Evolutionary conservation across 345 rosid genomes (phyloP), one percentile per base, ranked within the genome.

Genomic region (Toxicodendron radicans): DNA sequence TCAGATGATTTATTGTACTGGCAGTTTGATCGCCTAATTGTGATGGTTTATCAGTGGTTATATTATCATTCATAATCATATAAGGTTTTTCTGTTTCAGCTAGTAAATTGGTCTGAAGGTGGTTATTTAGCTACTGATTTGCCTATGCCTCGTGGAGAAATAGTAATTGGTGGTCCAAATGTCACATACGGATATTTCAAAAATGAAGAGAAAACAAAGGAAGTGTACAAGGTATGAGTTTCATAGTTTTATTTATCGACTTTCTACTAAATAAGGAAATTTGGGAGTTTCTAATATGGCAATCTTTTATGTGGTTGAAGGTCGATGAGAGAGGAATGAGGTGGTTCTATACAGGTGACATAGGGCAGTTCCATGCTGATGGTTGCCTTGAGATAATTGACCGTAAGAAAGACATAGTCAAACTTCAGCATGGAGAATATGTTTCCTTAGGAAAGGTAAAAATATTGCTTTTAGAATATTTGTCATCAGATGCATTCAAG

Each of bases 361-460:
- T 96, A 23, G 99, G 99, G 77, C 90, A 80, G 79, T 83, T 96
- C 79, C 99, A 96, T 54, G 64, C 91, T 18, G 99, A 96, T 77
- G 98, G 98, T 68, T 96, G 99, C 83, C 95, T 96, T 49, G 97
- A 96, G 92, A 96, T 96, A 68, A 83, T 92, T 80, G 98, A 96
- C 80, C 94, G 98, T 7, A 96, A 90, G 71, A 96, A 96, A 76
- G 99, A 96, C 79, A 96, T 96, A 14, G 94, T 96, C 77, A 96
- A 96, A 81, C 97, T 96, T 84, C 98, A 93, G 81, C 98, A 93
- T 14, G 99, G 99, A 32, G 99, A 96, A 80, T 96, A 96, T 83
- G 92, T 96, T 79, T 93, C 99, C 53, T 79, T 96, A 56, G 99
- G 98, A 83, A 96, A 96, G 92, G 99, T 95, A 81, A 75, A 75